These are phyloP conservation scores for Xylariaceae sp. DNA, from an alignment of 2,329 filamentous ascomycete genomes.

Conservation along the genomic window DNA sequence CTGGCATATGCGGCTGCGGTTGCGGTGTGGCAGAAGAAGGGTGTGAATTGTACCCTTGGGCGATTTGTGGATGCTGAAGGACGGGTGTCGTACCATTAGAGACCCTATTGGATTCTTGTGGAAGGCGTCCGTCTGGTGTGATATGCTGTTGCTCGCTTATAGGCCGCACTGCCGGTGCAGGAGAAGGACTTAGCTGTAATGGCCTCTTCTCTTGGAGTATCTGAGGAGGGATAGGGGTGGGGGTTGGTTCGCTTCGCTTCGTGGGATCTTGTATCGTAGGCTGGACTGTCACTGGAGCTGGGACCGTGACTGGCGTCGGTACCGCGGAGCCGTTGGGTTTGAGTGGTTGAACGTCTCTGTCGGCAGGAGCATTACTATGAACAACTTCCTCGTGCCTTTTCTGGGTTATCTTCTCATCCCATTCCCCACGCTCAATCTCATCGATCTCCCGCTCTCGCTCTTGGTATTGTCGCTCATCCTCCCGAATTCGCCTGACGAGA, in stretches of 20 bases:
- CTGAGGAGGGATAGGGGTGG: slow-evolving; percentile 25
- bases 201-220: slow-evolving; percentile 33
- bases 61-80: slow-evolving; percentile 48
- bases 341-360: slow-evolving; percentile 24
- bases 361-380: slow-evolving; percentile 25
- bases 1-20: slow-evolving; percentile 35
- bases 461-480: slow-evolving; percentile 73
- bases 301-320: slow-evolving; percentile 16
- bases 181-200: slow-evolving; percentile 34
- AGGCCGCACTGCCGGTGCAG: slow-evolving; percentile 25
- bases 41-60: slow-evolving; percentile 39
- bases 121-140: slow-evolving; percentile 33
- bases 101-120: slow-evolving; percentile 29
- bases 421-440: slow-evolving; percentile 65
- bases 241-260: slow-evolving; percentile 27
- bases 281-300: slow-evolving; percentile 25
- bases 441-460: slow-evolving; percentile 70
- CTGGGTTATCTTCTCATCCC: slow-evolving; percentile 32
- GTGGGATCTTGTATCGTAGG: slow-evolving; percentile 25
- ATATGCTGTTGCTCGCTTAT: slow-evolving; percentile 34
- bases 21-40: slow-evolving; percentile 38
- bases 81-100: slow-evolving; percentile 39
- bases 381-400: slow-evolving; percentile 24
- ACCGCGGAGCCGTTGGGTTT: slow-evolving; percentile 32
- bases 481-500: slow-evolving; percentile 71